Evolutionary conservation across 2,329 filamentous ascomycete genomes (phyloP).

Genomic region (Thielaviopsis euricoi): DNA sequence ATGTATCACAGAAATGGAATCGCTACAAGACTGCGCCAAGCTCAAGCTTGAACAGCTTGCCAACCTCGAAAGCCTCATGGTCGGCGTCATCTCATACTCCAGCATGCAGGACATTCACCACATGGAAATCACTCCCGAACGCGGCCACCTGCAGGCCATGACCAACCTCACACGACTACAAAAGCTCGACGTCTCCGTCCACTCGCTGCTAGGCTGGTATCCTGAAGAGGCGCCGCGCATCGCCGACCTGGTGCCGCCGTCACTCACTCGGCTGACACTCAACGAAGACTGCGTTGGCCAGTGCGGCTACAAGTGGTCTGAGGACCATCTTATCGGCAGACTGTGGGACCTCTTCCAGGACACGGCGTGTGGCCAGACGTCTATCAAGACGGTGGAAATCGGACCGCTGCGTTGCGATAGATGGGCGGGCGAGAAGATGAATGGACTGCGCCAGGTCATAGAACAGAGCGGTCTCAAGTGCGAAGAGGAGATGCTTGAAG

Average conservation of each 20-base stretch:
- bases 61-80: conserved; percentile 5
- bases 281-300: conserved; percentile 7
- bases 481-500: conserved; percentile 6
- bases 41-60: conserved; percentile 9
- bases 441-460: conserved; percentile 2
- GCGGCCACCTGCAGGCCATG: conserved; percentile 5
- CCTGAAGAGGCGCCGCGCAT: conserved; percentile 9
- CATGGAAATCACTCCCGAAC: not conserved
- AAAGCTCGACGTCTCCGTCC: conserved; percentile 4
- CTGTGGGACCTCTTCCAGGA: conserved; percentile 7
- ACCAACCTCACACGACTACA: conserved; percentile 8
- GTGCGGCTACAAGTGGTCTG: conserved; percentile 6
- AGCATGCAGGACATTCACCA: not conserved
- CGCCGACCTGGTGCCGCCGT: conserved; percentile 7
- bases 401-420: conserved; percentile 6
- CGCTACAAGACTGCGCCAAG: conserved; percentile 3
- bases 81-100: conserved; percentile 5
- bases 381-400: conserved; percentile 7
- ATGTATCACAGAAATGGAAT: not conserved
- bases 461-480: conserved; percentile 2
- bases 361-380: conserved; percentile 5
- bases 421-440: conserved; percentile 6
- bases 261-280: conserved; percentile 6
- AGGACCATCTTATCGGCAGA: conserved; percentile 4
- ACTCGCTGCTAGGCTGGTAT: conserved; percentile 8